Conservation (phyloP, 768 basidiomycete genomes). For the Collybia mongolica region DNA sequence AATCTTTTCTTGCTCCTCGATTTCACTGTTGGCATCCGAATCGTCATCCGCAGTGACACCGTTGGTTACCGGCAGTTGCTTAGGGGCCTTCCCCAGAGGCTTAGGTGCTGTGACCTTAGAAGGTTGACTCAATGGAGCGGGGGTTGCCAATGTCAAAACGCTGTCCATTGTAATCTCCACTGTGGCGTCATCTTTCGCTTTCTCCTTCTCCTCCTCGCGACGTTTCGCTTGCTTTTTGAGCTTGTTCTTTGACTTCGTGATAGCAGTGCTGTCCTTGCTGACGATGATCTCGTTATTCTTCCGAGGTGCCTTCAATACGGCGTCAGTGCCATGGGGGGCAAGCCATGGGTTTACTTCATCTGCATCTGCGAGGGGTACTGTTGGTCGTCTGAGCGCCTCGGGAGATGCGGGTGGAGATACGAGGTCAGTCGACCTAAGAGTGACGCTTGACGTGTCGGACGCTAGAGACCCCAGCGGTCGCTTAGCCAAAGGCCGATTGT, state of each 20-base stretch:
- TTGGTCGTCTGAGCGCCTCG: constrained; percentile 7
- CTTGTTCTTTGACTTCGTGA: constrained; percentile 70
- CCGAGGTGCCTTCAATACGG: constrained; percentile 43
- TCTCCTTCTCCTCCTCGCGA: constrained; percentile 53
- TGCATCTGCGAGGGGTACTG: constrained; percentile 11
- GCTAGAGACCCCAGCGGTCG: constrained; percentile 29
- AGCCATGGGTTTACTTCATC: constrained; percentile 81
- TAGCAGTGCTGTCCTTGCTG: constrained; percentile 59
- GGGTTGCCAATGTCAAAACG: constrained; percentile 34
- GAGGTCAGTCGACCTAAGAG: constrained; percentile 58
- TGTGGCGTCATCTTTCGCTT: constrained; percentile 67
- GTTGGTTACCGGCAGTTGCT: constrained; percentile 38
- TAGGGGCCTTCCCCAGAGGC: constrained; percentile 33
- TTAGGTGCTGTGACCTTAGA: constrained; percentile 37
- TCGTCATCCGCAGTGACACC: constrained; percentile 47
- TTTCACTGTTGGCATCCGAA: constrained; percentile 61
- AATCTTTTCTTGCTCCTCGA: constrained; percentile 64
- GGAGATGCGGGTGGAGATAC: constrained; percentile 39
- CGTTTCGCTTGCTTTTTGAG: constrained; percentile 67
- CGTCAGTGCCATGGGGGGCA: constrained; percentile 27
- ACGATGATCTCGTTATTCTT: constrained; percentile 76
- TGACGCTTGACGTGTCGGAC: constrained; percentile 67
- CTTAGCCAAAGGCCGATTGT: constrained; percentile 6
- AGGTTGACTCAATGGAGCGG: constrained; percentile 35
- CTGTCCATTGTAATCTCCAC: constrained; percentile 74